These are phyloP conservation scores for Dioscorea cayenensis DNA, from an alignment of 116 monocot genomes.

Conservation along the genomic window DNA sequence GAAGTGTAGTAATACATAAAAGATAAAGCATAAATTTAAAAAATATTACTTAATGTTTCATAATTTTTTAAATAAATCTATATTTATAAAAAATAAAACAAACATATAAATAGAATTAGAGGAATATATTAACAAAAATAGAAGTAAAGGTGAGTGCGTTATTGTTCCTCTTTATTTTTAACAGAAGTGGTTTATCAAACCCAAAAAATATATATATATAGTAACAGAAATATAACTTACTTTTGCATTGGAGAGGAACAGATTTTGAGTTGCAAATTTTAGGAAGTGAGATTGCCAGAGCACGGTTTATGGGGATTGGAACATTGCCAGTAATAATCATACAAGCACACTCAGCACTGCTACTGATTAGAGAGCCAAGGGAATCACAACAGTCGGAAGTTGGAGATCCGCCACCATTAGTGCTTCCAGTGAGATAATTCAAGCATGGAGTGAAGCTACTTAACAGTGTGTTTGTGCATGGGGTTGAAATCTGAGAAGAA, in stretches of 20 bases:
- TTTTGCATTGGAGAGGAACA: slow-evolving; percentile 51
- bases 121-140: too few species aligned
- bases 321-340: slow-evolving; percentile 50
- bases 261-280: slow-evolving; percentile 24
- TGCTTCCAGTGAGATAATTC: slow-evolving; percentile 44
- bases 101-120: too few species aligned
- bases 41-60: too few species aligned
- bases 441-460: slow-evolving; percentile 60
- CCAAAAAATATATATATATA: too few species aligned
- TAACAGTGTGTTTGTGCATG: slow-evolving; percentile 34
- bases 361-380: slow-evolving; percentile 21
- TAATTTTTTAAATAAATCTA: too few species aligned
- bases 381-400: slow-evolving; percentile 56
- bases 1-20: too few species aligned
- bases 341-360: slow-evolving; percentile 45
- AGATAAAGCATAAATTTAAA: too few species aligned
- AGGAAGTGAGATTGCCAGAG: slow-evolving; percentile 45
- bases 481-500: slow-evolving; percentile 20
- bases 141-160: too few species aligned
- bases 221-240: slow-evolving; percentile 8
- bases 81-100: too few species aligned
- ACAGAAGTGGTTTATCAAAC: too few species aligned
- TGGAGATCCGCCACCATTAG: slow-evolving; percentile 43
- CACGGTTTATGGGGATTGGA: slow-evolving; percentile 51
- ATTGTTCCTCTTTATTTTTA: too few species aligned